phyloP scores from a whole-genome alignment of 208 protist genomes.

The Trypanosomatidae sp. region DNA sequence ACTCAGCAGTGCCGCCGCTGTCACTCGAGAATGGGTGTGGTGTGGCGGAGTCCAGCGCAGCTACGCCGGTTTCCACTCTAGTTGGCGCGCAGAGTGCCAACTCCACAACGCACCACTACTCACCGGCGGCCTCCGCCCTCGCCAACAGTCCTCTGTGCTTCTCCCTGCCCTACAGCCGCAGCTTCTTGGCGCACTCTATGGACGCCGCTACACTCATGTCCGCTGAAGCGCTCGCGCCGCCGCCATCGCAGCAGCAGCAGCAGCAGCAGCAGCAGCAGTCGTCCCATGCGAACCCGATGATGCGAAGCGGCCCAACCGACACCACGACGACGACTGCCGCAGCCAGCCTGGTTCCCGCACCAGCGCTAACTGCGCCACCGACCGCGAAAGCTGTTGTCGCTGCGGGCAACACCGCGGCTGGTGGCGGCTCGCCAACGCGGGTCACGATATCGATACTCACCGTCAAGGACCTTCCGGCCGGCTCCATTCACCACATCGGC shows the following conservation, averaged over 20 bases:
- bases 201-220: neutral
- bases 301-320: slow-evolving; percentile 1
- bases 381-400: neutral
- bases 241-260: neutral
- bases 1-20: neutral
- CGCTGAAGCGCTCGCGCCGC: neutral
- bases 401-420: slow-evolving; percentile 6
- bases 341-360: neutral
- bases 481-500: slow-evolving; percentile 79
- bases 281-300: slow-evolving; percentile 1
- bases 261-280: slow-evolving; percentile 1
- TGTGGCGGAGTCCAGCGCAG: neutral
- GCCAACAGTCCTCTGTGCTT: neutral
- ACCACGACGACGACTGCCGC: slow-evolving; percentile 1
- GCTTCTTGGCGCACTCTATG: neutral
- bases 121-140: neutral
- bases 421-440: slow-evolving; percentile 15
- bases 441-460: slow-evolving; percentile 79
- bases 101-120: neutral
- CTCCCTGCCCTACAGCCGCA: slow-evolving; percentile 1
- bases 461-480: slow-evolving; percentile 80
- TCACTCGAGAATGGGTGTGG: neutral
- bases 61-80: neutral
- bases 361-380: neutral
- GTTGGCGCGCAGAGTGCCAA: neutral